Conservation (phyloP, 129 eudicot species). For the Centaurea solstitialis region DNA sequence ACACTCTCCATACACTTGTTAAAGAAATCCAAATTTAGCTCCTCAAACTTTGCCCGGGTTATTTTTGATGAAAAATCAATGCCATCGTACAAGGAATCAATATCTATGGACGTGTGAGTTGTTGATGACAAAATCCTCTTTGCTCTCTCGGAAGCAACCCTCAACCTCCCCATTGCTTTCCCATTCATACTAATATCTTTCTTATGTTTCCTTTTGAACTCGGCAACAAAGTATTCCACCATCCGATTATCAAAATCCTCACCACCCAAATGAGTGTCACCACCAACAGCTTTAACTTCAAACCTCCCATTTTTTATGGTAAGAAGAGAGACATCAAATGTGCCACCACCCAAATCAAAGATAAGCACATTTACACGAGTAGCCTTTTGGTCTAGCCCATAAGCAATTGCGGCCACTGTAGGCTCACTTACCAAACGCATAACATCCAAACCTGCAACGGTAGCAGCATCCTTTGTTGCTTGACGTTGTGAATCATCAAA, state of each 20-base stretch:
- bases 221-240: constrained; percentile 11
- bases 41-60: constrained; percentile 21
- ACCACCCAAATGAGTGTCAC: constrained; percentile 19
- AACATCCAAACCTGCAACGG: too few species aligned
- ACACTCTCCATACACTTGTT: background rate
- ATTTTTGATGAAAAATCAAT: constrained; percentile 20
- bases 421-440: too few species aligned
- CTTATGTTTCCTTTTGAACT: background rate
- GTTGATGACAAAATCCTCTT: constrained; percentile 7
- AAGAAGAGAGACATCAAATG: constrained; percentile 16
- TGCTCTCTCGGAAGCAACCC: constrained; percentile 6
- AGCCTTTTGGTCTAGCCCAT: background rate
- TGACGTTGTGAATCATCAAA: too few species aligned
- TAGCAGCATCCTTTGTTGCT: too few species aligned
- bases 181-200: background rate
- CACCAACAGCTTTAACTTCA: constrained; percentile 11
- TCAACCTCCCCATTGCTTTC: constrained; percentile 21
- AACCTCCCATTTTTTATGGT: background rate
- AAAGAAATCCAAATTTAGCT: constrained; percentile 11
- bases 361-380: constrained; percentile 5
- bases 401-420: too few species aligned
- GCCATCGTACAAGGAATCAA: constrained; percentile 7
- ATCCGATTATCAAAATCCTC: constrained; percentile 18
- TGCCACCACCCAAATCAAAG: constrained; percentile 27
- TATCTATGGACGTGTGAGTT: background rate